Percentiles rank a stretch among this genome's conserved stretches.
These are phyloP conservation scores for Physaria fendleri DNA, from an alignment of 345 rosid species.

Conservation along the genomic window DNA sequence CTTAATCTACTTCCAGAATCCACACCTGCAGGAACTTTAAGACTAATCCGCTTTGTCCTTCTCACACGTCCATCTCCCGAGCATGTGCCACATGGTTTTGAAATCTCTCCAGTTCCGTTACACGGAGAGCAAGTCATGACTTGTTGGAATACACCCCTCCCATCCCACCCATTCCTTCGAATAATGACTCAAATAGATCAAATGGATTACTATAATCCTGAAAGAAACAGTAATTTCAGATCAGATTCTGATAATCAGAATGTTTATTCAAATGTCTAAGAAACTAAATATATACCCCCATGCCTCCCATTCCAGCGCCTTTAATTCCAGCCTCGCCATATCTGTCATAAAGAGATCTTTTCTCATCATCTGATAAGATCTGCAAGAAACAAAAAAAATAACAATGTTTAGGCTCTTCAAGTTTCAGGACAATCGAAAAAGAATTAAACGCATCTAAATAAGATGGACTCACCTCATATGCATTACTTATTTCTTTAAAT, in stretches of 20 bases:
- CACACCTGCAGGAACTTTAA: constrained; percentile 94
- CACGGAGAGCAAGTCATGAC: constrained; percentile 91
- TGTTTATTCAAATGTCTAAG: background rate
- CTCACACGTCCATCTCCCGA: constrained; percentile 92
- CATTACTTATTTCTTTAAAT: constrained; percentile 97
- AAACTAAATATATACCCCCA: constrained; percentile 51
- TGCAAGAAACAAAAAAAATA: constrained; percentile 23
- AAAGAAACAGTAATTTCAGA: background rate
- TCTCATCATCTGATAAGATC: constrained; percentile 97
- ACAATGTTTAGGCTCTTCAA: constrained; percentile 1
- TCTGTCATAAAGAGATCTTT: constrained; percentile 86
- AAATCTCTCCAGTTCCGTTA: constrained; percentile 72
- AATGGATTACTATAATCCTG: constrained; percentile 98
- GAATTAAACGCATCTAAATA: constrained; percentile 1
- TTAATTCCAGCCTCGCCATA: constrained; percentile 97
- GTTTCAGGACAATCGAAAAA: background rate
- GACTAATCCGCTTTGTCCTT: constrained; percentile 79
- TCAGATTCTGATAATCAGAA: background rate
- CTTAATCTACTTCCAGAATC: constrained; percentile 92
- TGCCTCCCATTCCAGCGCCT: constrained; percentile 89
- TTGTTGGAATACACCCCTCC: constrained; percentile 97
- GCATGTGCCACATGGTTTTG: constrained; percentile 68
- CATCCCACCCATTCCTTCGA: constrained; percentile 90
- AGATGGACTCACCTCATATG: constrained; percentile 71
- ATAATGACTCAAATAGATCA: constrained; percentile 82